These are phyloP conservation scores for Ziziphus jujuba DNA, from an alignment of 306 rosid genomes.

Conservation along the genomic window DNA sequence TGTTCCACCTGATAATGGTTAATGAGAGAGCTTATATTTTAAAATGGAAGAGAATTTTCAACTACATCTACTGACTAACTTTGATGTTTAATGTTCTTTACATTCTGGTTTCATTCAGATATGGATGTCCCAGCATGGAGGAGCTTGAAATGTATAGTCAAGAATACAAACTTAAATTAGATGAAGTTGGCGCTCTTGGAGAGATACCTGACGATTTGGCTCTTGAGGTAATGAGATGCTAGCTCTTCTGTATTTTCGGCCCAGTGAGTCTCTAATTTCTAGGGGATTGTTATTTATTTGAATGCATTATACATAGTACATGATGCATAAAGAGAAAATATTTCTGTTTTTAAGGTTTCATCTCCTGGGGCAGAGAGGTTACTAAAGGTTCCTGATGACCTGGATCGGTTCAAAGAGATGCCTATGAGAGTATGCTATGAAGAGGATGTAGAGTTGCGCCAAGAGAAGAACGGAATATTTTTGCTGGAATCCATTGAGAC, in stretches of 20 bases:
- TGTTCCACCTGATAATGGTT: not conserved
- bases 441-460: constrained; percentile 46
- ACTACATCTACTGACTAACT: not conserved
- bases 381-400: constrained; percentile 75
- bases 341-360: constrained; percentile 62
- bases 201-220: constrained; percentile 82
- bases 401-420: constrained; percentile 70
- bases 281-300: not conserved
- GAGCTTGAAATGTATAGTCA: constrained; percentile 75
- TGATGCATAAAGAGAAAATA: constrained; percentile 18
- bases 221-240: constrained; percentile 57
- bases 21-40: not conserved
- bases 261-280: constrained; percentile 6
- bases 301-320: constrained; percentile 11
- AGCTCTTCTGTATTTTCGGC: constrained; percentile 9
- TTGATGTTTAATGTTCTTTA: not conserved
- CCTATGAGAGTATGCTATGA: constrained; percentile 67
- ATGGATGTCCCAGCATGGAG: constrained; percentile 84
- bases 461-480: constrained; percentile 57
- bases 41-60: not conserved
- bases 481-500: constrained; percentile 59
- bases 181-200: constrained; percentile 75
- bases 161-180: constrained; percentile 73
- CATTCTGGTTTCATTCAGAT: constrained; percentile 41
- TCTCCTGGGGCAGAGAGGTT: constrained; percentile 92